Percentiles rank a stretch among this genome's conserved stretches.
These are phyloP conservation scores for Prototheca cutis DNA, from an alignment of 163 green algal genomes.

Conservation along the genomic window DNA sequence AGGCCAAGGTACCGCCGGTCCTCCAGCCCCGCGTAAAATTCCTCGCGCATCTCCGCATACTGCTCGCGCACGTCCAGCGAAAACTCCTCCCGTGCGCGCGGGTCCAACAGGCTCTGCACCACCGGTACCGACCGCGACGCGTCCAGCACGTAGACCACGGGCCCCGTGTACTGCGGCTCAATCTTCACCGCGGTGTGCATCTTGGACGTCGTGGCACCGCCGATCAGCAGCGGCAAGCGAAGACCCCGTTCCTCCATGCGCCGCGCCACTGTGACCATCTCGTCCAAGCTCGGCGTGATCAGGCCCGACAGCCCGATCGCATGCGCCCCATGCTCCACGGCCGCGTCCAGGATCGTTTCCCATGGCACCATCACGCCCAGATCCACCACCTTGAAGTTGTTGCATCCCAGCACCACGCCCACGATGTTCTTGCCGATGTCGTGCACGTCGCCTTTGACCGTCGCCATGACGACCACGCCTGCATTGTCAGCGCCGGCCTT, in stretches of 20 bases:
- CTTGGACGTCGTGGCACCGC: slow-evolving; percentile 92
- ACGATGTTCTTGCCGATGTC: slow-evolving; percentile 99
- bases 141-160: slow-evolving; percentile 92
- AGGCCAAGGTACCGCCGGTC: slow-evolving; percentile 87
- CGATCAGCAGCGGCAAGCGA: slow-evolving; percentile 85
- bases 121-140: slow-evolving; percentile 87
- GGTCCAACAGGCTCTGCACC: slow-evolving; percentile 76
- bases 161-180: slow-evolving; percentile 74
- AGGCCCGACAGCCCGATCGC: slow-evolving; percentile 90
- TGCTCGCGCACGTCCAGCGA: slow-evolving; percentile 68
- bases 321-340: slow-evolving; percentile 81
- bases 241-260: slow-evolving; percentile 86
- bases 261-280: slow-evolving; percentile 91
- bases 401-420: slow-evolving; percentile 94
- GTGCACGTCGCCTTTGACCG: slow-evolving; percentile 97
- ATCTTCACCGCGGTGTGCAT: slow-evolving; percentile 99
- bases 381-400: slow-evolving; percentile 99
- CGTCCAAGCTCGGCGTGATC: slow-evolving; percentile 95
- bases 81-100: slow-evolving; percentile 48
- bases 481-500: slow-evolving; percentile 44
- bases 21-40: slow-evolving; percentile 94
- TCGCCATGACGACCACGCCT: slow-evolving; percentile 90
- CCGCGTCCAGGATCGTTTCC: slow-evolving; percentile 90
- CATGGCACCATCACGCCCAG: slow-evolving; percentile 92
- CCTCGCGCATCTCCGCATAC: slow-evolving; percentile 86